These are phyloP conservation scores for Fusarium foetens DNA, from an alignment of 2,329 filamentous ascomycete species.

Conservation along the genomic window DNA sequence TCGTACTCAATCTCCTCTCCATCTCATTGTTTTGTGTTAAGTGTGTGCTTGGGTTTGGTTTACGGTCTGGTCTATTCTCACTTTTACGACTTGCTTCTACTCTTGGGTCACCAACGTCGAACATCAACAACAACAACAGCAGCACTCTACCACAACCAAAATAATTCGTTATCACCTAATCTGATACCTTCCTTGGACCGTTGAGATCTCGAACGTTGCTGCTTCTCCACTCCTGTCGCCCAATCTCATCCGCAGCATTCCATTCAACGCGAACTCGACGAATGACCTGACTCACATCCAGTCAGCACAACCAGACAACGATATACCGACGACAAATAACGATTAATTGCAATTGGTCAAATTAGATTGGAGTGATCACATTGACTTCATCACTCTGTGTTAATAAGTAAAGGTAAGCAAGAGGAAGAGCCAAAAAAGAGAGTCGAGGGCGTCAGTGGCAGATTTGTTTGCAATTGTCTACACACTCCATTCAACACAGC, in stretches of 20 bases:
- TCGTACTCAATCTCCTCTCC: background rate
- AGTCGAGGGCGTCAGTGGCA: constrained; percentile 3
- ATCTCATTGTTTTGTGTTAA: constrained; percentile 16
- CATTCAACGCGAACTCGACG: constrained; percentile 21
- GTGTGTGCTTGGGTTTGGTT: constrained; percentile 22
- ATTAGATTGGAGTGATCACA: background rate
- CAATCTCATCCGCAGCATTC: constrained; percentile 27
- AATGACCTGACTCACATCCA: constrained; percentile 20
- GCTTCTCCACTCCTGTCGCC: constrained; percentile 10
- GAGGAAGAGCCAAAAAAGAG: constrained; percentile 16
- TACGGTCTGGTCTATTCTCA: constrained; percentile 13
- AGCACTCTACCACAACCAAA: constrained; percentile 1
- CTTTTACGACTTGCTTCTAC: constrained; percentile 7
- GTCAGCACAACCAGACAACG: constrained; percentile 27
- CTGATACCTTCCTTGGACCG: constrained; percentile 9
- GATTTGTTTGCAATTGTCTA: constrained; percentile 24
- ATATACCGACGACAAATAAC: constrained; percentile 16
- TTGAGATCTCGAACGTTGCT: constrained; percentile 11
- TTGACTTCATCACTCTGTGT: background rate
- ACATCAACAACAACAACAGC: constrained; percentile 4
- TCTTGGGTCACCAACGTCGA: constrained; percentile 13
- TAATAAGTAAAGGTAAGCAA: constrained; percentile 24
- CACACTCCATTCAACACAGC: constrained; percentile 7
- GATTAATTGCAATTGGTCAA: constrained; percentile 6
- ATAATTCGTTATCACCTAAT: constrained; percentile 15